Base-by-base conservation (phyloP, 106 monocot genomes). In the Platanthera guangdongensis region DNA sequence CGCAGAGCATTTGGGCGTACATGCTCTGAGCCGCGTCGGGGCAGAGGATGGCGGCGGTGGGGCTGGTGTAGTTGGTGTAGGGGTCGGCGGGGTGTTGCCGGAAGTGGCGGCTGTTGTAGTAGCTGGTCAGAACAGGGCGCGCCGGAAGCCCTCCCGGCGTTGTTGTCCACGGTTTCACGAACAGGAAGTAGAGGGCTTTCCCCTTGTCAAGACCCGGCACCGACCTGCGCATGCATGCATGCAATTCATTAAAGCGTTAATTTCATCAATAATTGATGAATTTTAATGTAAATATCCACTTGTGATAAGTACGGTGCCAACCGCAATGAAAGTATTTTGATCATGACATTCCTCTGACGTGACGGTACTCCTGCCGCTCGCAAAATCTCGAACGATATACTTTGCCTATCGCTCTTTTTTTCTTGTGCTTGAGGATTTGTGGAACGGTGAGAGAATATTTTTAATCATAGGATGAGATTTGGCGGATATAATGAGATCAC, bases 201-300 rank as follows among this genome's bases (percentile, higher is more conserved):
- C 90, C 90, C 54, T 90, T 86, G 81, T 90, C 85, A 6, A 90
- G 72, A 62, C 87, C 90, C 14, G 87, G 83, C 52, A 90, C 87
- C 19, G 83, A 85, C 16, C 90, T 90, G 84, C 7, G 21, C 21
- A 7, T 14, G 21, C 39, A 25, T 18, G n/a, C 8, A 62, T 62
- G 6, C 18, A 25, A 21, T 62, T 21, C 62, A 62, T 2, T 22
- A 21, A 62, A 21, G 52, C 13, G 5, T 53, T 13, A 13, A 10
- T 53, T 53, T 53, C 8, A 53, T 53, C 2, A 4, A 53, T 53
- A 53, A 55, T 55, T 13, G 12, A 11, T 55, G 55, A 14, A 14
- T 13, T 55, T 55, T 55, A 55, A 39, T 39, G 39, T 39, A 39
- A 39, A 39, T 39, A 39, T 1, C 0, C 25, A 25, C 25, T 25